Percentiles rank a stretch among this genome's conserved stretches.
These are phyloP conservation scores for Brassica rapa DNA, from an alignment of 345 rosid genomes.

Conservation along the genomic window DNA sequence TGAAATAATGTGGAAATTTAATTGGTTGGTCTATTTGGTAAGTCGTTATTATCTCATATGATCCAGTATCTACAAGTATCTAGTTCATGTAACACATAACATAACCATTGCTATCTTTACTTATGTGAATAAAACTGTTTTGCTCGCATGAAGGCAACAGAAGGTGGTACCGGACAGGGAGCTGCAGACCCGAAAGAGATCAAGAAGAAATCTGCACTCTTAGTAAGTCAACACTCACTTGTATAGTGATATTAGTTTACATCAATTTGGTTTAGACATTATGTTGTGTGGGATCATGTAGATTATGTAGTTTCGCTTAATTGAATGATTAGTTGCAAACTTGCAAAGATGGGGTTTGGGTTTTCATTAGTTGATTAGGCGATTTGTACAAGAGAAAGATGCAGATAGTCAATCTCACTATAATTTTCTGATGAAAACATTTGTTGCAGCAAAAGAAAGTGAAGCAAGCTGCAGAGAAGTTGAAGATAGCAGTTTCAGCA, in stretches of 20 bases:
- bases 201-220: conserved; percentile 27
- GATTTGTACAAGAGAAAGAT: not conserved
- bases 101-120: not conserved
- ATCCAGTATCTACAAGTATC: not conserved
- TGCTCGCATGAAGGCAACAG: conserved; percentile 21
- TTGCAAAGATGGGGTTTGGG: not conserved
- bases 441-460: conserved; percentile 28
- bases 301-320: not conserved
- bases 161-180: conserved; percentile 10
- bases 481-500: conserved; percentile 23
- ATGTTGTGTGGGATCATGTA: not conserved
- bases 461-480: conserved; percentile 39
- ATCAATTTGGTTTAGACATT: conserved; percentile 18
- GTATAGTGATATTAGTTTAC: conserved; percentile 8
- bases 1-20: no score
- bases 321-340: not conserved
- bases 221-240: conserved; percentile 27
- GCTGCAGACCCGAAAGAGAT: conserved; percentile 11
- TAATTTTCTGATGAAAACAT: not conserved
- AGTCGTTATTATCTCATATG: not conserved
- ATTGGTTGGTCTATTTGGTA: not conserved
- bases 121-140: conserved; percentile 10
- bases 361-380: not conserved
- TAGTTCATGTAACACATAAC: not conserved
- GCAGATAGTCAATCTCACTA: not conserved